These are phyloP conservation scores for Diaporthe longicolla DNA, from an alignment of 2,329 filamentous ascomycete species.

Conservation along the genomic window DNA sequence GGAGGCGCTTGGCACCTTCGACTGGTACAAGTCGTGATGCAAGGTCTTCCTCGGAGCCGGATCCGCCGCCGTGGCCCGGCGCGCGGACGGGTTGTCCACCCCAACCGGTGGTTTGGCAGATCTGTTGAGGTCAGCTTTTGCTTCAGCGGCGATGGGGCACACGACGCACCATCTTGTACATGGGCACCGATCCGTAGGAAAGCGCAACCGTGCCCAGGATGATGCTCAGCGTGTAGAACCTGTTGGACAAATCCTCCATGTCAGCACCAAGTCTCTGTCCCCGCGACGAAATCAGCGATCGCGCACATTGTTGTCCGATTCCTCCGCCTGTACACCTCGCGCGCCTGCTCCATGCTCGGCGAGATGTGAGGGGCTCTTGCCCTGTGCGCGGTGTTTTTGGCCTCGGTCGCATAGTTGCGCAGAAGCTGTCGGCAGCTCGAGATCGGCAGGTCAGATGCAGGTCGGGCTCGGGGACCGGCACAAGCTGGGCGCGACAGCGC, in stretches of 20 bases:
- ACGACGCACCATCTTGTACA: constrained; percentile 85
- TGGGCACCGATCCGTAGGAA: constrained; percentile 85
- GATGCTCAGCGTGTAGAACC: constrained; percentile 81
- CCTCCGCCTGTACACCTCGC: constrained; percentile 74
- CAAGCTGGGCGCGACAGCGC: constrained; percentile 37
- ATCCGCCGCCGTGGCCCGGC: constrained; percentile 71
- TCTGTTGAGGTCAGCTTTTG: constrained; percentile 59
- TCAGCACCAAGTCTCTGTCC: constrained; percentile 47
- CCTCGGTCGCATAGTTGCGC: constrained; percentile 46
- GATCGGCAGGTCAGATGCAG: constrained; percentile 23
- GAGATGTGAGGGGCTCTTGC: constrained; percentile 46
- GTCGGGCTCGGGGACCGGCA: constrained; percentile 14
- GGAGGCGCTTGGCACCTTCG: constrained; percentile 84
- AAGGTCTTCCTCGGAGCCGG: constrained; percentile 72
- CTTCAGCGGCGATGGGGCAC: constrained; percentile 18
- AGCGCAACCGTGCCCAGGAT: constrained; percentile 85
- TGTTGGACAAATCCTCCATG: constrained; percentile 50
- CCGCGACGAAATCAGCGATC: constrained; percentile 47
- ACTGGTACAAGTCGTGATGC: constrained; percentile 85
- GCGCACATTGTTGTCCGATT: constrained; percentile 76
- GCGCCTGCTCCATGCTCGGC: constrained; percentile 75
- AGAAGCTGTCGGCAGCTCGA: constrained; percentile 35
- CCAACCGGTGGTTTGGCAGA: constrained; percentile 90
- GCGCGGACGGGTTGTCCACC: constrained; percentile 93
- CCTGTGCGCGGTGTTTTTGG: constrained; percentile 48